A percentile compares a stretch with the other conserved stretches of the same genome.
These are phyloP conservation scores for Oxyria digyna DNA, from an alignment of 148 eudicot genomes.

Conservation along the genomic window DNA sequence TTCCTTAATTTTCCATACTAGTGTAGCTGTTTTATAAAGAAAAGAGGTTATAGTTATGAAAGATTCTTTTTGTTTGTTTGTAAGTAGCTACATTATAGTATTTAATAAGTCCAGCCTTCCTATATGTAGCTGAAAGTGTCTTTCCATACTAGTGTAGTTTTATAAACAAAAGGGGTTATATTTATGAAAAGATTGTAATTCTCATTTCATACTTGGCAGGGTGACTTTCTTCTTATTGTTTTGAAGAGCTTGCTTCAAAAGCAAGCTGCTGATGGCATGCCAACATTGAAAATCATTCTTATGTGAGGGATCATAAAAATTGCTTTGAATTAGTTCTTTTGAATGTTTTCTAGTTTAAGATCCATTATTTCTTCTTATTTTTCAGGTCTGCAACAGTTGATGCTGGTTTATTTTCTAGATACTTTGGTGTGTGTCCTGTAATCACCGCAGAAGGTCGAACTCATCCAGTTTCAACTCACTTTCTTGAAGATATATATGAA, in stretches of 20 bases:
- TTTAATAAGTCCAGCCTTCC: background rate
- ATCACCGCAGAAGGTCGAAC: conserved; percentile 91
- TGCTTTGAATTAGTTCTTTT: background rate
- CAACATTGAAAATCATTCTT: conserved; percentile 73
- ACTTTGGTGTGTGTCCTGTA: conserved; percentile 86
- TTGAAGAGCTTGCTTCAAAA: conserved; percentile 76
- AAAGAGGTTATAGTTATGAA: too few relatives aligned
- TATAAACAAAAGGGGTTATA: background rate
- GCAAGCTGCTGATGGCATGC: conserved; percentile 42
- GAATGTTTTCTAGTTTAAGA: background rate
- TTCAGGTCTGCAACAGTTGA: conserved; percentile 98
- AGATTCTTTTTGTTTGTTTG: background rate
- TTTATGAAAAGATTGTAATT: background rate
- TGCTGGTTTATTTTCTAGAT: conserved; percentile 72
- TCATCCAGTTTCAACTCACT: conserved; percentile 79
- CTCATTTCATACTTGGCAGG: conserved; percentile 32
- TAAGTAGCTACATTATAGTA: background rate
- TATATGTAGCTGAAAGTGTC: background rate
- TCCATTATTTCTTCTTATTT: conserved; percentile 4
- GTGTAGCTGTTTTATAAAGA: too few relatives aligned
- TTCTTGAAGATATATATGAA: conserved; percentile 87
- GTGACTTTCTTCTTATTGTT: conserved; percentile 83
- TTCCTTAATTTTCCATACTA: too few relatives aligned
- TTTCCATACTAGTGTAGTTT: background rate
- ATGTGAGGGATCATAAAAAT: conserved; percentile 39